Conservation (phyloP, 148 eudicot species). For the Cornus suecica region DNA sequence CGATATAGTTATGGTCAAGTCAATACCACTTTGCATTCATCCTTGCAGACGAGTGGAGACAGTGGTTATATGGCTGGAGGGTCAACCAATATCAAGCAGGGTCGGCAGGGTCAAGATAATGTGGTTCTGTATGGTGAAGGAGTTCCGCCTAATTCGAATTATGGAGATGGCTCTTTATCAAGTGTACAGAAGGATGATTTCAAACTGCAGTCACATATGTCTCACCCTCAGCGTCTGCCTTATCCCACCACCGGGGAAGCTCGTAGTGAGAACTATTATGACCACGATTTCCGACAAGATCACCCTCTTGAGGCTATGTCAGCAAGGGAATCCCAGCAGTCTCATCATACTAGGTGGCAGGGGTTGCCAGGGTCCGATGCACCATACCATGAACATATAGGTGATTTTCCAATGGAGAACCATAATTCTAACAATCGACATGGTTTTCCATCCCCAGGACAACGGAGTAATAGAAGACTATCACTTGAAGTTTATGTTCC, state of each 20-base stretch:
- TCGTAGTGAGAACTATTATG: conserved; percentile 7
- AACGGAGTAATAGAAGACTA: conserved; percentile 22
- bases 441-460: conserved; percentile 29
- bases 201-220: background rate
- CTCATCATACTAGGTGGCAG: conserved; percentile 2
- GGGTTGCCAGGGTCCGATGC: conserved; percentile 9
- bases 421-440: conserved; percentile 20
- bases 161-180: background rate
- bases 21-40: conserved; percentile 7
- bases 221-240: conserved; percentile 3
- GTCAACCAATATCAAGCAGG: background rate
- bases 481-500: conserved; percentile 24
- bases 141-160: background rate
- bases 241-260: conserved; percentile 13
- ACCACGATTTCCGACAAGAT: background rate
- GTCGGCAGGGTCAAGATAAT: background rate
- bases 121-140: conserved; percentile 13
- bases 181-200: background rate
- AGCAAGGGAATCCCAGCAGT: conserved; percentile 11
- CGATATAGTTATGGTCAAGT: conserved; percentile 20
- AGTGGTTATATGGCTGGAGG: background rate
- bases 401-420: conserved; percentile 17
- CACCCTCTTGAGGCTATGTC: background rate
- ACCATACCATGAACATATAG: conserved; percentile 23
- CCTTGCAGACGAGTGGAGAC: background rate